Evolutionary conservation across 305 asterid species (phyloP), one percentile per base, ranked within the genome.

Genomic region (Fraxinus angustifolia): DNA sequence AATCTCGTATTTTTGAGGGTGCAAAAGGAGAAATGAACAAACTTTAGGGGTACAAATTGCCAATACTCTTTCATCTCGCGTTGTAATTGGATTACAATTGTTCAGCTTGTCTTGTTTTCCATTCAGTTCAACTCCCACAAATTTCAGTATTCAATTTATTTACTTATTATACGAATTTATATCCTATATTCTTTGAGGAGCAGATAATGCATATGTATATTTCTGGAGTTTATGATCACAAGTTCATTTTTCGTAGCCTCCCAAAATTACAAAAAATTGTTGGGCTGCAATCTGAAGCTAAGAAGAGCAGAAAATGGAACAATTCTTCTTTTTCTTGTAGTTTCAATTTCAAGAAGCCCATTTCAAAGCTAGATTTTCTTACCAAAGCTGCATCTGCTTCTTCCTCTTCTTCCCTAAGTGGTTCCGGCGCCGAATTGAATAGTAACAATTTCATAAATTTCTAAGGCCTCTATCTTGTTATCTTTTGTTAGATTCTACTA

Each of bases 371-470:
- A 28, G 81, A 48, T 62, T 80, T 84, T 81, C 21, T 83, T 71
- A 80, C 48, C 28, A 80, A 84, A 76, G 86, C 89, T 79, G 87
- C 88, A 42, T 79, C 87, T 40, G 81, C 86, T 81, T 85, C 90
- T 74, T 81, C 88, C 21, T 82, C 89, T 82, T 81, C 87, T 34
- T 88, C 89, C 34, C 77, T 89, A 40, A 84, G 83, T 30, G 89
- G 90, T 76, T 45, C 86, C 40, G 82, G 76, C 8, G 79, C 79
- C 19, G 87, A 87, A 73, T 87, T 21, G 80, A 40, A 86, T n/a
- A 90, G 92, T 89, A 81, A 76, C 33, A 10, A 0, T 80, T 77
- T 35, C 28, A 36, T 30, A 16, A 14, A 0, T 78, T 79, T 45
- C 36, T 30, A n/a, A 16, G 23, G 31, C 35, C 73, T 65, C 34